phyloP scores from a whole-genome alignment of 768 basidiomycete species.

The Amanita inopinata region DNA sequence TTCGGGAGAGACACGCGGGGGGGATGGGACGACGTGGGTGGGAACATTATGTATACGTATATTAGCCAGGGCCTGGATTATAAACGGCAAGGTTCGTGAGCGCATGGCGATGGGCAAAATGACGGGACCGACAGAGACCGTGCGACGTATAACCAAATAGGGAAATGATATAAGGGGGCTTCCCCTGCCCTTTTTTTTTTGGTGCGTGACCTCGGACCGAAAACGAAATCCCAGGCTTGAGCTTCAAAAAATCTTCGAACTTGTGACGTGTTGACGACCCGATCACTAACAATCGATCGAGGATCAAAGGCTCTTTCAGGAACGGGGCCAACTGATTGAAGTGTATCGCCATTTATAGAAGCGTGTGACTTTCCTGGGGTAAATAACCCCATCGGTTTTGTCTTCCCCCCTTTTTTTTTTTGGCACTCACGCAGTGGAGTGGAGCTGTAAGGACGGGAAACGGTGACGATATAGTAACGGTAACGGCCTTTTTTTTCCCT shows the following conservation, averaged over 20 bases:
- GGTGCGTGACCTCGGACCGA: too few relatives aligned
- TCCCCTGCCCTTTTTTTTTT: too few relatives aligned
- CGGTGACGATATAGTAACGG: too few relatives aligned
- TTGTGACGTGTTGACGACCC: conserved; percentile 3
- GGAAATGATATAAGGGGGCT: not conserved
- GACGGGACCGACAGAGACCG: conserved; percentile 3
- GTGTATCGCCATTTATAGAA: not conserved
- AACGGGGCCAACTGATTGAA: conserved; percentile 9
- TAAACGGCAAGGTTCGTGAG: not conserved
- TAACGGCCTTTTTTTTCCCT: too few relatives aligned
- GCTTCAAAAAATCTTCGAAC: not conserved
- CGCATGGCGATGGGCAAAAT: not conserved
- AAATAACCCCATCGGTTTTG: conserved; percentile 1
- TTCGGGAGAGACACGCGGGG: too few relatives aligned
- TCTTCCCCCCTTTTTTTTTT: not conserved
- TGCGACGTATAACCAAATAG: not conserved
- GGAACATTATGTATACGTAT: too few relatives aligned
- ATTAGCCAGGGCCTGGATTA: too few relatives aligned
- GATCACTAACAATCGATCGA: conserved; percentile 9
- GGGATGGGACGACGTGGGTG: too few relatives aligned
- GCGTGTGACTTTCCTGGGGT: conserved; percentile 8
- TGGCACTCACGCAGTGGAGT: conserved; percentile 1
- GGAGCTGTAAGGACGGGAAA: too few relatives aligned
- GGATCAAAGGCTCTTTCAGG: conserved; percentile 8
- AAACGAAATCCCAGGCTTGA: too few relatives aligned